Base-by-base conservation (phyloP, 345 rosid species). In the Gossypium ekmanianum region DNA sequence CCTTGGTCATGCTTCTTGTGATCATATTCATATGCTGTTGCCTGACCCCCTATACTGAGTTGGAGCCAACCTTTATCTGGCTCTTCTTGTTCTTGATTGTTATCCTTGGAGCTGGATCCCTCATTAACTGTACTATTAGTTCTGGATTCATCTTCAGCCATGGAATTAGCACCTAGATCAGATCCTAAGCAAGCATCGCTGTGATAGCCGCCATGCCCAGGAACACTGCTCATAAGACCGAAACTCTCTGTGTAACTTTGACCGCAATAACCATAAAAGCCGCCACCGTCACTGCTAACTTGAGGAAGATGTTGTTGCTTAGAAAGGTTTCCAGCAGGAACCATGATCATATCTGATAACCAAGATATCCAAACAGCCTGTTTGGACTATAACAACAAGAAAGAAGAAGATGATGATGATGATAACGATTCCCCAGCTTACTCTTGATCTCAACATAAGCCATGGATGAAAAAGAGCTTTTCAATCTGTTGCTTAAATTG, bases 121-220 rank as follows among this genome's bases (percentile, higher is more conserved):
- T 88, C 88, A 57, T 81, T 79, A 22, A 9, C 11, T n/a, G 74
- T 81, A 77, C 92, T 81, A 74, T 89, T 85, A 72, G 86, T 84
- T 82, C 93, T 90, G 9, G 98, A 90, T 75, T 93, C 96, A 61
- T 95, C 93, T 79, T 91, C 93, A 8, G 92, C 98, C 98, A 91
- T 90, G 77, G 81, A 77, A 79, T 73, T 81, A 73, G 58, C 68
- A 63, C 73, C 81, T 77, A 71, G 80, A 83, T 86, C 88, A 83
- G 92, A 87, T 83, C 85, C 88, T 83, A 82, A 68, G 80, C 50
- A 75, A 74, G 81, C 82, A 78, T 80, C 82, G 29, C 68, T 79
- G 48, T 72, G 55, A 78, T 81, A 78, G 48, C 84, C 89, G 48
- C 84, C 89, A 81, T 85, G 47, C 57, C 85, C 83, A 74, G 81